Percentiles rank a stretch among this genome's conserved stretches.
These are phyloP conservation scores for Coemansia sp. DNA, from an alignment of 192 early-diverging fungal genomes.

Conservation along the genomic window DNA sequence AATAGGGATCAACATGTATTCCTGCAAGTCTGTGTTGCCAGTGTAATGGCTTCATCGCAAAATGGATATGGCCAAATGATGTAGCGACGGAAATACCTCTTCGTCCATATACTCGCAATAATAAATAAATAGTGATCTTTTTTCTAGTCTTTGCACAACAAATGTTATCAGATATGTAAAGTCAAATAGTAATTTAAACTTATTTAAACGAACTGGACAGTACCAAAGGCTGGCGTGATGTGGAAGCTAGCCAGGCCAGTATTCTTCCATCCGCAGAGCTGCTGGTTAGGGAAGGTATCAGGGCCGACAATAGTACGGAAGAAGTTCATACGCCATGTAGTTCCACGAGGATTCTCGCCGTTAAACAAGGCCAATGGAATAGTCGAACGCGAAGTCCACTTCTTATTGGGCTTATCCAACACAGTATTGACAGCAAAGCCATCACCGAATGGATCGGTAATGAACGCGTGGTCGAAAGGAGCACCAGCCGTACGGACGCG, in stretches of 20 bases:
- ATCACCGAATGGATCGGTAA: conserved; percentile 48
- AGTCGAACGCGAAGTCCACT: conserved; percentile 26
- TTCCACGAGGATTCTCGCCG: conserved; percentile 42
- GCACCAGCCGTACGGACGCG: conserved; percentile 29
- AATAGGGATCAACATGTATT: too few species aligned
- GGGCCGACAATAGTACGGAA: conserved; percentile 51
- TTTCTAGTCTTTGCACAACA: too few species aligned
- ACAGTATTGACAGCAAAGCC: conserved; percentile 45
- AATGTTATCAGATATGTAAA: too few species aligned
- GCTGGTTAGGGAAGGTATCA: conserved; percentile 43
- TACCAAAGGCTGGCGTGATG: conserved; percentile 49
- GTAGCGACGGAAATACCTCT: too few species aligned
- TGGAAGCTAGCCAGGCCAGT: conserved; percentile 49
- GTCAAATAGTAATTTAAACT: background rate
- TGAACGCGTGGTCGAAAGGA: conserved; percentile 52
- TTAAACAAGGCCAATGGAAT: conserved; percentile 56
- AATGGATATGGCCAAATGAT: too few species aligned
- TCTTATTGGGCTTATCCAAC: conserved; percentile 26
- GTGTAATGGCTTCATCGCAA: too few species aligned
- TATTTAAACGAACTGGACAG: conserved; percentile 22
- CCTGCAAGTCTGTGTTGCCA: too few species aligned
- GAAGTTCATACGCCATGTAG: conserved; percentile 57
- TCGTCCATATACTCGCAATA: too few species aligned
- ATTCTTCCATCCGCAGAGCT: conserved; percentile 56
- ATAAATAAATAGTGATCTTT: too few species aligned